phyloP scores from a whole-genome alignment of 805 yeast genomes.

The Candida broadrunensis region DNA sequence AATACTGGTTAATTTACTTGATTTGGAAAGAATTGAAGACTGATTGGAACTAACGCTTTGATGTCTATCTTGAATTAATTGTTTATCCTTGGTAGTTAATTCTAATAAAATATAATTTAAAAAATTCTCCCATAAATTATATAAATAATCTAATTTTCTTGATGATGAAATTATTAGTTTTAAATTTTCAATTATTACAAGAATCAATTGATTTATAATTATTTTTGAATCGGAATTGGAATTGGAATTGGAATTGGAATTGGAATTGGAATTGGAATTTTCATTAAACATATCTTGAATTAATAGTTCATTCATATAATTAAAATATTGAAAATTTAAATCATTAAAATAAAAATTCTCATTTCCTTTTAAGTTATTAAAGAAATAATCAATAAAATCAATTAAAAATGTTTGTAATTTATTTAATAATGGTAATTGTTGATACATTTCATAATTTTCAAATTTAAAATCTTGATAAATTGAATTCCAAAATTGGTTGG shows the following conservation, averaged over 20 bases:
- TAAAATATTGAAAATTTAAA: constrained; percentile 18
- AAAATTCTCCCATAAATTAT: constrained; percentile 19
- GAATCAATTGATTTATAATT: constrained; percentile 12
- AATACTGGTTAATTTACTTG: not conserved
- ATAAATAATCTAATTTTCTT: constrained; percentile 6
- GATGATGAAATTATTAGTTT: constrained; percentile 6
- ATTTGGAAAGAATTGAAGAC: not conserved
- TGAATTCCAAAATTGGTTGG: constrained; percentile 25
- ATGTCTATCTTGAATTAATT: not conserved
- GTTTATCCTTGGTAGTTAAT: not conserved
- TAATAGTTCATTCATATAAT: constrained; percentile 11
- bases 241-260: no score
- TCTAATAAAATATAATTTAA: constrained; percentile 15
- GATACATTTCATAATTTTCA: constrained; percentile 15
- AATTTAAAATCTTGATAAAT: constrained; percentile 28
- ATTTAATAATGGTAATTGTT: constrained; percentile 15
- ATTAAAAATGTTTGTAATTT: constrained; percentile 16
- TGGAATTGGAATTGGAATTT: no score
- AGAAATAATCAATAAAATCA: constrained; percentile 21
- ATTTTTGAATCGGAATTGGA: no score
- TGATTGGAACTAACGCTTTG: not conserved
- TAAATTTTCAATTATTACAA: constrained; percentile 16
- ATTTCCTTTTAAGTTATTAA: constrained; percentile 12
- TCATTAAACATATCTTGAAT: constrained; percentile 1
- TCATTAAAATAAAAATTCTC: constrained; percentile 18